phyloP scores from a whole-genome alignment of 176 grass and related monocot genomes.

The Cenchrus purpureus region DNA sequence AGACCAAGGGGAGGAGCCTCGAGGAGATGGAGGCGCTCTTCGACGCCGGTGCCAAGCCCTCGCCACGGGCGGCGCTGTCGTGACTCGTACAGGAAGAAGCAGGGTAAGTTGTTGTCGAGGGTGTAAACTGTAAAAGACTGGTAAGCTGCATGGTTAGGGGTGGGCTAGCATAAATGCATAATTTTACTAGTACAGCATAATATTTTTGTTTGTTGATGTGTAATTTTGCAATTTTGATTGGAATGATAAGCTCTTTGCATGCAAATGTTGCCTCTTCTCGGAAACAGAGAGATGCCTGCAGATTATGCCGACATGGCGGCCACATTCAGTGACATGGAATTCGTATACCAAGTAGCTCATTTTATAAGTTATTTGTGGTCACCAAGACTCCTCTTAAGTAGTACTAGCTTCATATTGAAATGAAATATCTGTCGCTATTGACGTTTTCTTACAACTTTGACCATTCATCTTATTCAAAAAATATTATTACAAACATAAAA shows the following conservation, averaged over 20 bases:
- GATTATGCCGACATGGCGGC: no score
- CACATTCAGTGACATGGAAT: no score
- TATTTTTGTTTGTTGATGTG: not conserved
- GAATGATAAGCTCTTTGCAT: not conserved
- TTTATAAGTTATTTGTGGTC: no score
- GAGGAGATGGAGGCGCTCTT: conserved; percentile 82
- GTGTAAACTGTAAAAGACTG: not conserved
- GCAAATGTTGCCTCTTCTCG: not conserved
- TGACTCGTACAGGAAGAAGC: not conserved
- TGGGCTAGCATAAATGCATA: not conserved
- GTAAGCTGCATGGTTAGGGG: not conserved
- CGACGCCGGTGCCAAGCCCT: not conserved
- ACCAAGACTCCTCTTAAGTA: no score
- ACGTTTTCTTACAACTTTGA: no score
- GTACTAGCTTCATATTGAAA: no score
- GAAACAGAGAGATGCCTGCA: no score
- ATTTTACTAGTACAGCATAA: not conserved
- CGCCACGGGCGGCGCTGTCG: not conserved
- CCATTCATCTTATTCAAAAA: no score
- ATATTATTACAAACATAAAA: no score
- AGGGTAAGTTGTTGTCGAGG: not conserved
- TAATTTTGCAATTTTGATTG: not conserved
- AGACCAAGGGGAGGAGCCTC: conserved; percentile 69
- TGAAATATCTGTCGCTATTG: no score
- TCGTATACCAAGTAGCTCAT: no score